These are phyloP conservation scores for Cryptosporidium parvum DNA, from an alignment of 169 alveolate species.

Conservation along the genomic window DNA sequence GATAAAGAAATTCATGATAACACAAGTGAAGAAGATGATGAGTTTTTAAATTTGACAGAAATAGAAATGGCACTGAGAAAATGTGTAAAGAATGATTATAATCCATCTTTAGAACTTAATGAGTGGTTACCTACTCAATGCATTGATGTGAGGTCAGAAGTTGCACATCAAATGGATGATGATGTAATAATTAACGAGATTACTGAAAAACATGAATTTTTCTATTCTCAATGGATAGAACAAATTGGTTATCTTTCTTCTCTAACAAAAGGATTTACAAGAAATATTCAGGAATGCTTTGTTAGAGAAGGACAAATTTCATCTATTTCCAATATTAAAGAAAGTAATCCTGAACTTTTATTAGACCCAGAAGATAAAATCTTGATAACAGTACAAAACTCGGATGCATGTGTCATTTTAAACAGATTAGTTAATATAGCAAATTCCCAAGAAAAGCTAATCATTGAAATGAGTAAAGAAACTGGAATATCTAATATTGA, in stretches of 20 bases:
- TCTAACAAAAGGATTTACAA: conserved; percentile 30
- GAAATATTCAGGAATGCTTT: conserved; percentile 31
- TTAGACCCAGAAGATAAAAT: conserved; percentile 57
- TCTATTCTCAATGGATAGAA: conserved; percentile 69
- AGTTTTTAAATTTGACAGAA: conserved; percentile 37
- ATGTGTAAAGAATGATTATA: conserved; percentile 14
- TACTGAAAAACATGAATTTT: conserved; percentile 51
- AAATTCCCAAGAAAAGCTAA: conserved; percentile 36
- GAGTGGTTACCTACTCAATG: conserved; percentile 61
- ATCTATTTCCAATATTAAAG: conserved; percentile 6
- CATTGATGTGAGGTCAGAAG: conserved; percentile 30
- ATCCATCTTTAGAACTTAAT: neutral
- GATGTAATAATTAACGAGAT: neutral
- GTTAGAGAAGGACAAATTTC: conserved; percentile 18
- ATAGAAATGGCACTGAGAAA: conserved; percentile 24
- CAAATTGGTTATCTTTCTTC: conserved; percentile 17
- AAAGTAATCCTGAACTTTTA: conserved; percentile 12
- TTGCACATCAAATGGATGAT: conserved; percentile 20
- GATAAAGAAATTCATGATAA: neutral
- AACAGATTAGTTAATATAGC: conserved; percentile 39
- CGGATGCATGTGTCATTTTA: conserved; percentile 47
- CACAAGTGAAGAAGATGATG: conserved; percentile 25
- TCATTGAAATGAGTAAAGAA: conserved; percentile 36
- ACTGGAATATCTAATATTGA: neutral
- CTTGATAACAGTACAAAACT: conserved; percentile 42